Conservation (phyloP, 805 yeast genomes). For the Kodamaea nitidulidarum region DNA sequence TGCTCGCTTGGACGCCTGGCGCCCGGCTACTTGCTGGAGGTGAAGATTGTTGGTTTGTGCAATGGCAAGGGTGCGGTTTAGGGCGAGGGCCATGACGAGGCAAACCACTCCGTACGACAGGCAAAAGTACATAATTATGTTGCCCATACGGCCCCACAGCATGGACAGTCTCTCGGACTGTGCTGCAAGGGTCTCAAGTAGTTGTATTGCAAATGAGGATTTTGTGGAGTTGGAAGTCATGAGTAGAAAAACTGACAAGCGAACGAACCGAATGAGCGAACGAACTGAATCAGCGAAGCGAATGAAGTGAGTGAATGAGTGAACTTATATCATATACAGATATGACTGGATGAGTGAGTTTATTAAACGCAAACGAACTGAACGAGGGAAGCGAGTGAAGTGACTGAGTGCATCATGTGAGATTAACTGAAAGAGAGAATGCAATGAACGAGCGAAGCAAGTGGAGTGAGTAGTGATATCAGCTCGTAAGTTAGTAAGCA, state of each 20-base stretch:
- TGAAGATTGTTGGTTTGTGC: conserved; percentile 32
- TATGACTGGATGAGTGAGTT: too few relatives aligned
- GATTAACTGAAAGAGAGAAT: too few relatives aligned
- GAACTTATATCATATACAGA: too few relatives aligned
- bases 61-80: conserved; percentile 35
- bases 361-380: too few relatives aligned
- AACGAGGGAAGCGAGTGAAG: too few relatives aligned
- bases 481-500: too few relatives aligned
- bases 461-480: too few relatives aligned
- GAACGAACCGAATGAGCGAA: too few relatives aligned
- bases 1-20: neutral
- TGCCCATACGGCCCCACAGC: conserved; percentile 17
- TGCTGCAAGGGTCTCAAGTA: conserved; percentile 12
- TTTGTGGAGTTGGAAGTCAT: neutral
- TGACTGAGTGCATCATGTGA: too few relatives aligned
- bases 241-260: neutral
- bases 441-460: too few relatives aligned
- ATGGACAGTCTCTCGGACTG: conserved; percentile 8
- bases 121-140: conserved; percentile 29
- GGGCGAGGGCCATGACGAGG: conserved; percentile 33
- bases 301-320: too few relatives aligned
- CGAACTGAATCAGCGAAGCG: too few relatives aligned
- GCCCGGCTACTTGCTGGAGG: conserved; percentile 7
- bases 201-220: neutral
- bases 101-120: conserved; percentile 37